phyloP scores from a whole-genome alignment of 768 basidiomycete genomes.

The Lentinus tigrinus region DNA sequence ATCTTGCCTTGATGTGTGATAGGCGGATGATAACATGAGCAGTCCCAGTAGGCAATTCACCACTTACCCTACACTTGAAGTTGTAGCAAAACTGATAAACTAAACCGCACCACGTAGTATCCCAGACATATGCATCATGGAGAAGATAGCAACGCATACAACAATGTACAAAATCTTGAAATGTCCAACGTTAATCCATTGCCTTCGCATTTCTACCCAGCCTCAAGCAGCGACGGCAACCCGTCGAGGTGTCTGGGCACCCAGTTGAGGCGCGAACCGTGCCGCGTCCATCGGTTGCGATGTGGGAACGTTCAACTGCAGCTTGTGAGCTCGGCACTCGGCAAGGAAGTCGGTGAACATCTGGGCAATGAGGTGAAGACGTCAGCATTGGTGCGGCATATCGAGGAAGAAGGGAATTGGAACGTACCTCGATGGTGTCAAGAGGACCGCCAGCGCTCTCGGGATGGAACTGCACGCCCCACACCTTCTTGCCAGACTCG shows the following conservation, averaged over 20 bases:
- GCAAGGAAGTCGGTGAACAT: conserved; percentile 93
- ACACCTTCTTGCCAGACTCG: conserved; percentile 86
- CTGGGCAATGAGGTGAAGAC: conserved; percentile 33
- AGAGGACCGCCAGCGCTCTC: conserved; percentile 98
- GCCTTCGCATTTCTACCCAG: too few species aligned
- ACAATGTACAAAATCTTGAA: too few species aligned
- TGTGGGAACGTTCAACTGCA: conserved; percentile 24
- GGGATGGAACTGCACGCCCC: conserved; percentile 99
- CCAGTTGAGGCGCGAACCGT: conserved; percentile 18
- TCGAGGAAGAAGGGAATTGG: not conserved
- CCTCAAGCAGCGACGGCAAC: conserved; percentile 29
- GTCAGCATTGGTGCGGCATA: not conserved
- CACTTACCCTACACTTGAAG: not conserved
- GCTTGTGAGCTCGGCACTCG: conserved; percentile 69
- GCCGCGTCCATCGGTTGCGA: conserved; percentile 23
- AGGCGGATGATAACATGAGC: not conserved
- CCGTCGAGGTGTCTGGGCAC: conserved; percentile 11
- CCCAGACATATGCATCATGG: too few species aligned
- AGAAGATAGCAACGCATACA: too few species aligned
- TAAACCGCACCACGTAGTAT: too few species aligned
- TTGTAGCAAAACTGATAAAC: not conserved
- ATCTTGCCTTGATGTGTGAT: conserved; percentile 42
- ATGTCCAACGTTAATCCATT: too few species aligned
- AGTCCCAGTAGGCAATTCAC: too few species aligned
- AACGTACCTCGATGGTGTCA: conserved; percentile 90